A percentile compares a stretch with the other conserved stretches of the same genome.
These are phyloP conservation scores for Heterobasidion occidentale DNA, from an alignment of 1,284 basidiomycete genomes.

Conservation along the genomic window DNA sequence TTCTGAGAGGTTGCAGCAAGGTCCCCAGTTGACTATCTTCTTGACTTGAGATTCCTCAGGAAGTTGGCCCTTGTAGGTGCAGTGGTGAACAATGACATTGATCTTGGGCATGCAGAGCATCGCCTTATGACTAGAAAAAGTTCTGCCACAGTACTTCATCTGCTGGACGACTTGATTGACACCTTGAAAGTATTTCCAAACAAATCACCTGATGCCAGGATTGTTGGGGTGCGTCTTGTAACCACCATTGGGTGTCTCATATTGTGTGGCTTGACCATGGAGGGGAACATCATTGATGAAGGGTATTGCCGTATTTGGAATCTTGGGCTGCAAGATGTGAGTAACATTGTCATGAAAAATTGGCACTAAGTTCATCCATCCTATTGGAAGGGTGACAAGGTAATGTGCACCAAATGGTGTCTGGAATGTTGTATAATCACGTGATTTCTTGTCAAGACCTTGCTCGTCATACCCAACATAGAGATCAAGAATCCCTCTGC, in stretches of 20 bases:
- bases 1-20: conserved; percentile 13
- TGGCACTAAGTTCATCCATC: conserved; percentile 24
- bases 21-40: conserved; percentile 14
- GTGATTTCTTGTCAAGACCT: conserved; percentile 12
- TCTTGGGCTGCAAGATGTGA: conserved; percentile 6
- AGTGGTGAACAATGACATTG: conserved; percentile 20
- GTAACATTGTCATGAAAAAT: background rate
- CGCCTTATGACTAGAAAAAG: conserved; percentile 15
- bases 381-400: conserved; percentile 14
- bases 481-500: conserved; percentile 6
- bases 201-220: conserved; percentile 21
- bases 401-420: too few species aligned
- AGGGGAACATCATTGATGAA: conserved; percentile 22
- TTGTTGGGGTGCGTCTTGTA: conserved; percentile 22
- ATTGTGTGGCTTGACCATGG: conserved; percentile 12
- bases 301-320: conserved; percentile 21
- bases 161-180: conserved; percentile 22
- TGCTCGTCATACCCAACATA: conserved; percentile 2
- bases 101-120: conserved; percentile 11
- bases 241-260: conserved; percentile 11
- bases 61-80: conserved; percentile 14
- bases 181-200: conserved; percentile 22
- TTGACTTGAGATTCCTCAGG: conserved; percentile 5
- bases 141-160: conserved; percentile 17
- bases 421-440: conserved; percentile 16